Evolutionary conservation across 768 basidiomycete genomes (phyloP).

Genomic region (Gloeophyllum trabeum): DNA sequence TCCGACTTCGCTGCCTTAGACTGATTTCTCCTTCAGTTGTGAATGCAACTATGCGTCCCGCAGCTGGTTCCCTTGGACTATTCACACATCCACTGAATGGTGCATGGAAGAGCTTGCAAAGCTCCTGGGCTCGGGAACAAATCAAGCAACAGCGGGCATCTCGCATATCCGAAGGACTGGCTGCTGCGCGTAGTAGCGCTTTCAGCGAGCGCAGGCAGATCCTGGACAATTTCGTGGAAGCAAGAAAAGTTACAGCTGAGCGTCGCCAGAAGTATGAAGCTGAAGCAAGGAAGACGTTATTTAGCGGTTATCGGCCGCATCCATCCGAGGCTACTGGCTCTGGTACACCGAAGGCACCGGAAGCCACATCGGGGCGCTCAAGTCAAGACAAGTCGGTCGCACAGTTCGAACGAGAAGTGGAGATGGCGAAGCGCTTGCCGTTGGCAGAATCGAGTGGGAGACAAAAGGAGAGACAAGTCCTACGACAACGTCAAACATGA

Average conservation of each 20-base stretch:
- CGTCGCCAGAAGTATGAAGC: background rate
- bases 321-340: too few relatives aligned
- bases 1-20: slow-evolving; percentile 4
- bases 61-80: background rate
- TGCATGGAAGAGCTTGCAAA: background rate
- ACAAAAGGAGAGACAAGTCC: too few relatives aligned
- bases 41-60: background rate
- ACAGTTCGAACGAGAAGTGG: slow-evolving; percentile 16
- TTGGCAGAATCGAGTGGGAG: slow-evolving; percentile 20
- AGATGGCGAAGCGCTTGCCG: slow-evolving; percentile 22
- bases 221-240: background rate
- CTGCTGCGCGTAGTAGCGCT: background rate
- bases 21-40: slow-evolving; percentile 2
- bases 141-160: background rate
- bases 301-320: too few relatives aligned
- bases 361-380: background rate
- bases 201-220: background rate
- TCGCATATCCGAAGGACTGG: background rate
- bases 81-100: background rate
- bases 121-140: background rate
- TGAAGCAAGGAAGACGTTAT: background rate
- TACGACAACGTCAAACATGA: too few relatives aligned
- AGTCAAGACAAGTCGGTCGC: slow-evolving; percentile 5
- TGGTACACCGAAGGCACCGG: background rate
- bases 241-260: background rate